These are phyloP conservation scores for Mycogone perniciosa DNA, from an alignment of 2,329 filamentous ascomycete species.

Conservation along the genomic window DNA sequence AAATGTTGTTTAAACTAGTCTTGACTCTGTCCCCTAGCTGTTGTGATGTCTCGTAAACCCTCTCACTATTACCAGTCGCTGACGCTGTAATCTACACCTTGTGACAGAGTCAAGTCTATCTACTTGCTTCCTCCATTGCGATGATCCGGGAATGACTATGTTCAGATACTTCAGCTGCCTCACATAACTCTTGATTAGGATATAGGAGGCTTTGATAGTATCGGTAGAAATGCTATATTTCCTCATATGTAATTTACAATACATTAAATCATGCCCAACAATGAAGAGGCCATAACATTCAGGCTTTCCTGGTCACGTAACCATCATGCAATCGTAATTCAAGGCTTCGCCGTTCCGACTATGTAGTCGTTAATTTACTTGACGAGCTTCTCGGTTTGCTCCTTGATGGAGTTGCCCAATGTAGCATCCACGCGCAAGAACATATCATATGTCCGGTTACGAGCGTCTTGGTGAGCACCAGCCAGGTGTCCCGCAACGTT, in stretches of 20 bases:
- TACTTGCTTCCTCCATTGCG: too few species aligned
- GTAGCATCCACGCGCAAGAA: conserved; percentile 49
- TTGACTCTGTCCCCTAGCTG: not conserved
- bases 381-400: conserved; percentile 44
- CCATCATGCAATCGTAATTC: not conserved
- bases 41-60: not conserved
- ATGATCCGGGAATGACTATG: too few species aligned
- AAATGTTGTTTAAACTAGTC: not conserved
- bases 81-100: not conserved
- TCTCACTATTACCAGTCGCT: not conserved
- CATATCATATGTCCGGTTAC: conserved; percentile 55
- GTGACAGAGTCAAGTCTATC: too few species aligned
- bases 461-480: conserved; percentile 47
- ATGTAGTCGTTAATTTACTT: conserved; percentile 8
- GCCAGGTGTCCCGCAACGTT: conserved; percentile 54
- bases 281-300: not conserved
- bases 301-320: not conserved
- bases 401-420: conserved; percentile 46
- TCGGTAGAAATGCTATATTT: too few species aligned
- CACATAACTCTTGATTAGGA: too few species aligned
- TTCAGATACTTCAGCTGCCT: too few species aligned
- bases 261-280: too few species aligned
- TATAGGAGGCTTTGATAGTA: too few species aligned
- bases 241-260: too few species aligned
- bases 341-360: not conserved